A percentile compares a stretch with the other conserved stretches of the same genome.
Evolutionary conservation across 305 asterid genomes (phyloP).

Genomic region (Ilex paraguariensis): DNA sequence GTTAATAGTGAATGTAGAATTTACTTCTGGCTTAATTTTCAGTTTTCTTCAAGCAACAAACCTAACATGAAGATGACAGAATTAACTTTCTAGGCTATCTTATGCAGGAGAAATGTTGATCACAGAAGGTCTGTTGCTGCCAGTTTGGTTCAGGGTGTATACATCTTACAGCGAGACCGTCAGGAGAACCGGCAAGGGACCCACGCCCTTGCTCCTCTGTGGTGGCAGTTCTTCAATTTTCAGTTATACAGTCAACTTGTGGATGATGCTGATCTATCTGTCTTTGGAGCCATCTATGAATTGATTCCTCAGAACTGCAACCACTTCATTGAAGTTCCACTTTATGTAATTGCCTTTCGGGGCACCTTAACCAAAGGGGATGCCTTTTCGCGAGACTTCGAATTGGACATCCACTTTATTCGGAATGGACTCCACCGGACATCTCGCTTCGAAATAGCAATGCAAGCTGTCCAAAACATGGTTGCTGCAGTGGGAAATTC

Average conservation of each 20-base stretch:
- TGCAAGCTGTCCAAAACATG: constrained; percentile 70
- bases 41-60: background rate
- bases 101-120: constrained; percentile 54
- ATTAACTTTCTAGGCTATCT: constrained; percentile 3
- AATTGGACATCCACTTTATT: constrained; percentile 63
- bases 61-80: background rate
- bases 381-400: constrained; percentile 67
- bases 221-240: constrained; percentile 78
- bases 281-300: constrained; percentile 75
- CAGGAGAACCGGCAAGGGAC: constrained; percentile 60
- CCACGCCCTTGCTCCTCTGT: constrained; percentile 81
- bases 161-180: constrained; percentile 78
- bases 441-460: constrained; percentile 70
- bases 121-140: constrained; percentile 82
- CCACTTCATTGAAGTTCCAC: constrained; percentile 32
- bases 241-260: constrained; percentile 49
- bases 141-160: constrained; percentile 81
- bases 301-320: constrained; percentile 23
- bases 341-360: constrained; percentile 63
- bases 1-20: no score
- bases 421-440: constrained; percentile 75
- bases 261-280: constrained; percentile 70
- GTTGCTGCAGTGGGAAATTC: constrained; percentile 64
- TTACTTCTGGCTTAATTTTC: background rate
- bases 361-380: constrained; percentile 93